Conservation (phyloP, 2,329 filamentous ascomycete genomes). For the Penicillium sp. region DNA sequence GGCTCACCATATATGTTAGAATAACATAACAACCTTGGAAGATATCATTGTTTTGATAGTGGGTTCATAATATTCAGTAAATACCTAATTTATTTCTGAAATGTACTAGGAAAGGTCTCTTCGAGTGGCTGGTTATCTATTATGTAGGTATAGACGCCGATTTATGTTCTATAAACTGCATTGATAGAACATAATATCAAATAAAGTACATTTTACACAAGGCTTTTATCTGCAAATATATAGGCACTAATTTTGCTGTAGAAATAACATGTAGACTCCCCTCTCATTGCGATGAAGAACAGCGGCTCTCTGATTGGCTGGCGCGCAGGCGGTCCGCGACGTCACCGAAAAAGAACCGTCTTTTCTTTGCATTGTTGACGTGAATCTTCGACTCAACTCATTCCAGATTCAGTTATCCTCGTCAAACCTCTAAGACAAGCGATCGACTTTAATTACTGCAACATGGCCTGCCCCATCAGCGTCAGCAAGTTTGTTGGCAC, state of each 20-base stretch:
- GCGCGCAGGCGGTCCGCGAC: background rate
- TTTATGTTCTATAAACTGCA: background rate
- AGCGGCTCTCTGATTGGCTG: conserved; percentile 2
- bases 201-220: background rate
- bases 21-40: too few relatives aligned
- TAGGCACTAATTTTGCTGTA: background rate
- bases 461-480: conserved; percentile 69
- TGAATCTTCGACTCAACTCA: background rate
- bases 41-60: too few relatives aligned
- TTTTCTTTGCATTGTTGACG: background rate
- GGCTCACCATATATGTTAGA: too few relatives aligned
- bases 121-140: background rate
- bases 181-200: background rate
- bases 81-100: background rate
- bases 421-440: background rate
- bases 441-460: conserved; percentile 15
- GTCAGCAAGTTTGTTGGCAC: conserved; percentile 91
- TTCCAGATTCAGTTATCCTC: background rate
- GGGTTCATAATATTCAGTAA: too few relatives aligned
- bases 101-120: background rate
- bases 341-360: conserved; percentile 3
- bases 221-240: background rate
- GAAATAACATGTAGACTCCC: too few relatives aligned
- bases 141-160: background rate
- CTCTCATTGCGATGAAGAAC: background rate